Evolutionary conservation across 2,329 filamentous ascomycete species (phyloP), one percentile per base, ranked within the genome.

Genomic region (Zasmidium angulare): DNA sequence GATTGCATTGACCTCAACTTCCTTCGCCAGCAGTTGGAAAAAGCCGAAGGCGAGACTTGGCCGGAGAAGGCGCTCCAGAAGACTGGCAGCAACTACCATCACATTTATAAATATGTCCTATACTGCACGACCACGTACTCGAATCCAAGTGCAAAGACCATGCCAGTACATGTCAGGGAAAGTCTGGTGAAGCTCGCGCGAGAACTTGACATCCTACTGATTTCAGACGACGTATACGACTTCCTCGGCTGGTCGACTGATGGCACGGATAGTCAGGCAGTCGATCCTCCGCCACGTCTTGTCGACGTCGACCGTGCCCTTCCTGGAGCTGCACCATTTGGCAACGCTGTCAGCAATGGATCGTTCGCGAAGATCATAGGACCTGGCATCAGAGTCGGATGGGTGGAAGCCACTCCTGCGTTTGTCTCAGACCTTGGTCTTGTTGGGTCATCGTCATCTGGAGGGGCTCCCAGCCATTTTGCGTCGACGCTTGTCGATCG

Each of bases 211-310:
- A 90, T 90, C 6, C 82, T 98, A 17, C 76, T 97, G 56, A 82
- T 98, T 29, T 85, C 85, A 47, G 93, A 98, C 76, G 93, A 98
- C 72, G 92, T 98, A 10, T 98, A 98, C 72, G 93, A 98, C 74
- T 89, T 93, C 65, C 81, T 98, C 3, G 89, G 92, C 72, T 97
- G 92, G 91, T 67, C 53, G 51, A 46, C 46, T 3, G 23, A 53
- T 19, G 31, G n/a, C 4, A 17, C 19, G 14, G 22, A 20, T 29
- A 50, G n/a, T 20, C 14, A 43, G 19, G 11, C 24, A 2, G 26
- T 29, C 21, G 29, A 46, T 0, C 51, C 53, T 14, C 64, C 91
- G 10, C 90, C 91, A 2, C 85, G 91, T 1, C 79, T 96, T 0
- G 85, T 90, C 21, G 91, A 96, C 71, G 78, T 96, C 56, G 92